These are phyloP conservation scores for Moringa oleifera DNA, from an alignment of 345 rosid species.

Conservation along the genomic window DNA sequence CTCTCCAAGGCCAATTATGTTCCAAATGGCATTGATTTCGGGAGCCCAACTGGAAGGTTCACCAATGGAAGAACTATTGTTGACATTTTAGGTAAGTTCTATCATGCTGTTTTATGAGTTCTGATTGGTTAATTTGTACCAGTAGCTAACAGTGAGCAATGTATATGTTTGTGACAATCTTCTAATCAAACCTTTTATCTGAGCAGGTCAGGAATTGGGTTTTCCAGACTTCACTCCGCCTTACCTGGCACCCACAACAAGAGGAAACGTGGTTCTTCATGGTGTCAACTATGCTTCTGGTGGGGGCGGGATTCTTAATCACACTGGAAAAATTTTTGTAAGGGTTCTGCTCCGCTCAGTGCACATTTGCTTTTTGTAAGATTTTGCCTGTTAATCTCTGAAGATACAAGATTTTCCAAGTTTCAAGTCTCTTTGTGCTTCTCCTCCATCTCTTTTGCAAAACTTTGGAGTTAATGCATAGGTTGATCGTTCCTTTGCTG, in stretches of 20 bases:
- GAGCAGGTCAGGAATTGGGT: conserved; percentile 46
- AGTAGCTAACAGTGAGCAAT: not conserved
- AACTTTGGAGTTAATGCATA: too few relatives aligned
- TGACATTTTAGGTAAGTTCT: conserved; percentile 58
- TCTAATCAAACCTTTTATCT: too few relatives aligned
- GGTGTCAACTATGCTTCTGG: conserved; percentile 89
- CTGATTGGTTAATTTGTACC: not conserved
- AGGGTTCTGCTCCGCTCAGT: too few relatives aligned
- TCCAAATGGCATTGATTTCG: conserved; percentile 77
- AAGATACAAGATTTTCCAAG: too few relatives aligned
- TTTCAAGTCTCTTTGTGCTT: too few relatives aligned
- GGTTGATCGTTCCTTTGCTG: too few relatives aligned
- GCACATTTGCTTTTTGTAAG: too few relatives aligned
- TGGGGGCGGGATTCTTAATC: conserved; percentile 71
- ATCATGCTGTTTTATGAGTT: too few relatives aligned
- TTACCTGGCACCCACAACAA: conserved; percentile 65
- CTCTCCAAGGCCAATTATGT: conserved; percentile 55
- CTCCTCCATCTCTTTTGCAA: too few relatives aligned
- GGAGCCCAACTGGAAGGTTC: conserved; percentile 66
- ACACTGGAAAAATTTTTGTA: conserved; percentile 69
- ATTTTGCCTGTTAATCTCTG: too few relatives aligned
- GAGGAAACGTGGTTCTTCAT: conserved; percentile 34
- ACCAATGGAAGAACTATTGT: conserved; percentile 76
- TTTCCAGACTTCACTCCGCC: conserved; percentile 46
- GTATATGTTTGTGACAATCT: too few relatives aligned